Base-by-base conservation (phyloP, 2,329 filamentous ascomycete genomes). In the Pyrenophora tritici-repentis region DNA sequence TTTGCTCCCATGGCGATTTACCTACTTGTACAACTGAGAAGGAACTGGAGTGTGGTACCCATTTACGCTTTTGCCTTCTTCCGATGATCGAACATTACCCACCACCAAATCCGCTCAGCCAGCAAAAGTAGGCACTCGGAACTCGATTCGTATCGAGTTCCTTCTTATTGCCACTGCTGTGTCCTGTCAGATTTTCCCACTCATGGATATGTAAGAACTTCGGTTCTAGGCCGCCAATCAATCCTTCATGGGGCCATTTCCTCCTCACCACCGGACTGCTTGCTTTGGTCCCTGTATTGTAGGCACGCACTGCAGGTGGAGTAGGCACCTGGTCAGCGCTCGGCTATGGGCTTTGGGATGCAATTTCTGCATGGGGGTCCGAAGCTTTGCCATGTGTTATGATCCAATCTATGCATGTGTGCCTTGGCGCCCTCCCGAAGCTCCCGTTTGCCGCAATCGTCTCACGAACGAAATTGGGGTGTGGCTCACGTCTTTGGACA, bases 81-180 rank as follows among this genome's bases (percentile, higher is more conserved):
- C 36, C 20, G 16, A 17, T 20, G 12, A 26, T 39, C 34, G 26
- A 42, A 12, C 37, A 32, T 42, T 52, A 39, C 39, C 38, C 29
- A 38, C 38, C 29, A 38, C 35, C 18, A 10, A 45, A 34, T 16
- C 18, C 22, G 22, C 9, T 17, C n/a, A 18, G 48, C 24, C 37
- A 31, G 6, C 22, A 22, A 29, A 4, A 29, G 4, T 29, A 29
- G n/a, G 18, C n/a, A 13, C 24, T 14, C 10, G 31, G 33, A 22
- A 14, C 26, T 34, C 31, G 9, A 24, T 36, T 42, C 44, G 49
- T 24, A 34, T 42, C 44, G 49, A 52, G 26, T 52, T 52, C 3
- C 49, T 29, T n/a, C 5, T 42, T 39, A 6, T 39, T n/a, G 39
- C 29, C 44, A 26, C 20, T n/a, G 18, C 18, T 35, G 16, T 31